Evolutionary conservation across 805 yeast genomes (phyloP), one percentile per base, ranked within the genome.

Genomic region (Cyberlindnera mississippiensis): DNA sequence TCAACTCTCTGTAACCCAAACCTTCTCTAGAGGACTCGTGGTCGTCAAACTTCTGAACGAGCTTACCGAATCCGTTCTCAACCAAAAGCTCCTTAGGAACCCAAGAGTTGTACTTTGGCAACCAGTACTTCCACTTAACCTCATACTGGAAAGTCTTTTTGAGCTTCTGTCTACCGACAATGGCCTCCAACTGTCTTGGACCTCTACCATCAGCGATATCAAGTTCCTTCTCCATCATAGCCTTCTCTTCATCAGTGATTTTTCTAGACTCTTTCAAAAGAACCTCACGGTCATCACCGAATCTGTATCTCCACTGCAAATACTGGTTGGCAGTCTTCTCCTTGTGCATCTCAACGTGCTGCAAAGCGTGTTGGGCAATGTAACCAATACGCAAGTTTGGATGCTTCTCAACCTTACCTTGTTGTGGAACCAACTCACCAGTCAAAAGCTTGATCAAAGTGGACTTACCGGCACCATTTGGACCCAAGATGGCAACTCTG

Each of bases 1-100:
- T 76, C 60, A 91, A 75, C 53, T 95, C 93, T 74, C 99, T 85
- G 78, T 91, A 91, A 60, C 97, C 98, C 52, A 91, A 76, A 80
- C 99, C 99, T 69, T 95, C 96, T 71, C 98, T 89, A 35, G 96
- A 88, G 51, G 99, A 96, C 74, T 93, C 99, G 69, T 90, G 96
- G 75, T 93, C 97, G 71, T 91, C 99, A 55, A 93, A 95, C 65
- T 85, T 91, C 68, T 91, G 96, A 50, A 91, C 95, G 60, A 93
- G 70, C 73, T 88, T 89, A 48, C 78, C 83, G 61, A 89, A 89
- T 46, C 98, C 95, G 61, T 85, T 79, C 65, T 82, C 91, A 32
- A 87, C 58, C 50, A 91, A 72, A 28, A 71, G 69, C 47, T 91
- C 99, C 57, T 84, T 82, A 33, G 96, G 78, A 60, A 93, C 86